Conservation (phyloP, 768 basidiomycete species). For the Pisolithus tinctorius region DNA sequence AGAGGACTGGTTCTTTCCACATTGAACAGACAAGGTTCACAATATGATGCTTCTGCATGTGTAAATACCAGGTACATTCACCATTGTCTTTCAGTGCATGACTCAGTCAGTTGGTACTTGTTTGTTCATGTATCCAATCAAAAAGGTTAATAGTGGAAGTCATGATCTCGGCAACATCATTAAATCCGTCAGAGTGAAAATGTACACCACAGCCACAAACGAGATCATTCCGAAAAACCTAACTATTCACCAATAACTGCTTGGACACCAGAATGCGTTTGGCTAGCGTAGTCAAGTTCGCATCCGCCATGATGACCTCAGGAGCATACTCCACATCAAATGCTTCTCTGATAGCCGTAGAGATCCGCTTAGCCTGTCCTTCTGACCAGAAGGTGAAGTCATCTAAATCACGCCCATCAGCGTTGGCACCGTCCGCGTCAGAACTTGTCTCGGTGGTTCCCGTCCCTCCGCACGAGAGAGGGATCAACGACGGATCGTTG, state of each 20-base stretch:
- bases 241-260: conserved; percentile 36
- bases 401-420: conserved; percentile 64
- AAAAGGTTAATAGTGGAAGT: neutral
- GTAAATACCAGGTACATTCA: too few relatives aligned
- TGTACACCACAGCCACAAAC: too few relatives aligned
- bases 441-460: conserved; percentile 13
- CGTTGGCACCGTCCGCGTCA: conserved; percentile 8
- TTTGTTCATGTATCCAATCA: neutral
- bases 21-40: too few relatives aligned
- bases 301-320: conserved; percentile 90
- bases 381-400: conserved; percentile 95
- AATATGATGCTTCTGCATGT: too few relatives aligned
- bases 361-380: conserved; percentile 85
- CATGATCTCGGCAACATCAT: neutral
- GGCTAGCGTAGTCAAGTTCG: conserved; percentile 81
- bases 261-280: conserved; percentile 78
- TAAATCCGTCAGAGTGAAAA: neutral
- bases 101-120: neutral
- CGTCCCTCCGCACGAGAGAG: conserved; percentile 50
- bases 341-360: conserved; percentile 65
- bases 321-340: conserved; percentile 86
- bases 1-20: too few relatives aligned
- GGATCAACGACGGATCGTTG: conserved; percentile 76
- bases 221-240: neutral
- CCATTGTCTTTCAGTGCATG: neutral